Base-by-base conservation (phyloP, 2,329 filamentous ascomycete genomes). In the Ceratocystis cacaofunesta region DNA sequence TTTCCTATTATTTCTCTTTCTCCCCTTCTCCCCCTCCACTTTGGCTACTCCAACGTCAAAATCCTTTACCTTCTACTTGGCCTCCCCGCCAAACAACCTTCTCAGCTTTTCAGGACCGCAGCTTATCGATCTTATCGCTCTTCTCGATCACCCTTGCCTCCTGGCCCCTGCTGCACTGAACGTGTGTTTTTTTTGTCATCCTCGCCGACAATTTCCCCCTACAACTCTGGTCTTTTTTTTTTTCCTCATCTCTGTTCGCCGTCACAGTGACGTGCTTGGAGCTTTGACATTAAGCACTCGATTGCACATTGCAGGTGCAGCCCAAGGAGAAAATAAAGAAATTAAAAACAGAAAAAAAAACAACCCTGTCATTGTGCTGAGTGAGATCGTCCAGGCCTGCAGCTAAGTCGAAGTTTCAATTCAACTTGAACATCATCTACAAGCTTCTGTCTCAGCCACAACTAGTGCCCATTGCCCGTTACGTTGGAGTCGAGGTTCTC, bases 231-330 rank as follows among this genome's bases (percentile, higher is more conserved):
- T 5, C 28, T 30, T 63, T 63, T 30, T 65, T 46, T 57, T 52
- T 19, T 66, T 64, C 36, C 36, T 15, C 36, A 15, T 15, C 36
- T 46, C 48, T 61, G 63, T 36, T 65, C 63, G 67, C 30, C 57
- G 58, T 19, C 43, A 19, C 28, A 55, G 63, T 67, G 65, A 67
- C 65, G 65, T 67, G 65, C 65, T 67, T 36, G 22, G 41, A 62
- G 65, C 62, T 64, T 67, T 61, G 65, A 67, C 64, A 58, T 58
- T 57, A 22, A 15, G 32, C 32, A 12, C 36, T 63, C 62, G 55
- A 58, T 58, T 57, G 55, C 28, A 15, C 52, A 57, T 32, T 36
- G 32, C 32, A 36, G 32, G 32, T 36, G 32, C 32, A 36, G 32
- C 10, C 32, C 32, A 41, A 15, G 36, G 36, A 41, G 36, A 41